phyloP scores from a whole-genome alignment of 1,139 yeast species.

The Scheffersomyces cryptocercus region DNA sequence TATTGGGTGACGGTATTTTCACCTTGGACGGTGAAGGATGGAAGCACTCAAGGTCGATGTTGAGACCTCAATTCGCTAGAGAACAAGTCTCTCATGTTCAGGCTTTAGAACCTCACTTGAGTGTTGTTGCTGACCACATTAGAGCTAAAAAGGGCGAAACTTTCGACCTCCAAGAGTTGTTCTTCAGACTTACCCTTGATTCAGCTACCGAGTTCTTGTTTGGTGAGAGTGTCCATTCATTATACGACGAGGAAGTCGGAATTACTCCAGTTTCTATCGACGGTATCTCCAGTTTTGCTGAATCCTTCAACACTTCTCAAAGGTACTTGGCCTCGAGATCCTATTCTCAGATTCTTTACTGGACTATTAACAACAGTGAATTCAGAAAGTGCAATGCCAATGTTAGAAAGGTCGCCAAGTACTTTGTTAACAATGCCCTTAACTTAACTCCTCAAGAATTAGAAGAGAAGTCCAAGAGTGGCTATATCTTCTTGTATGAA shows the following conservation, averaged over 20 bases:
- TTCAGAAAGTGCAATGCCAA: conserved; percentile 30
- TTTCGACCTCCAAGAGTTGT: conserved; percentile 50
- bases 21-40: conserved; percentile 28
- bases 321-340: conserved; percentile 37
- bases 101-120: conserved; percentile 25
- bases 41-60: conserved; percentile 30
- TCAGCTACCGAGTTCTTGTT: conserved; percentile 60
- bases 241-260: conserved; percentile 29
- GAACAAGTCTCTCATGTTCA: conserved; percentile 29
- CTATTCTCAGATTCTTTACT: conserved; percentile 35
- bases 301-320: conserved; percentile 45
- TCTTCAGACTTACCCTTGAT: conserved; percentile 55
- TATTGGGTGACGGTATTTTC: conserved; percentile 28
- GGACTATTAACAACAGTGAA: conserved; percentile 28
- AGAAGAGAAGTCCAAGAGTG: conserved; percentile 33
- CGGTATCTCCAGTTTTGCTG: conserved; percentile 39
- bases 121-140: conserved; percentile 18
- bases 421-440: conserved; percentile 23
- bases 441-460: conserved; percentile 27
- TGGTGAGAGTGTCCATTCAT: conserved; percentile 52
- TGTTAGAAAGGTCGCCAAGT: conserved; percentile 37
- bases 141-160: conserved; percentile 12
- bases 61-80: conserved; percentile 28
- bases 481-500: conserved; percentile 53
- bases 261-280: conserved; percentile 19